Conservation (phyloP, 1,139 yeast genomes). For the Scheffersomyces titani region DNA sequence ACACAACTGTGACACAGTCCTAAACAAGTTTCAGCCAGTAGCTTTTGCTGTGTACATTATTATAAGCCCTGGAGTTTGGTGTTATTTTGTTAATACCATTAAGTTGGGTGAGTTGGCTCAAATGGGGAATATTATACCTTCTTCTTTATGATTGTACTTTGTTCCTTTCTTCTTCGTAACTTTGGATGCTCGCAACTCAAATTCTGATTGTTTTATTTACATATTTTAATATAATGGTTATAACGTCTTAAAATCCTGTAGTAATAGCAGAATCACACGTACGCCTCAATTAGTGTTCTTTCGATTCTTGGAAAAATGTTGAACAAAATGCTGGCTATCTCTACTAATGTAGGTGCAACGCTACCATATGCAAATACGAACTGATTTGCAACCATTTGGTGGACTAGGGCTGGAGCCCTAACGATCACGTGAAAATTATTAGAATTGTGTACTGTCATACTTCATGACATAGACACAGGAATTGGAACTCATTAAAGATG, state of each 20-base stretch:
- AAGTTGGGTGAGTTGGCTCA: background rate
- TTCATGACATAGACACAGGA: background rate
- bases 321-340: background rate
- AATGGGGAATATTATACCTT: background rate
- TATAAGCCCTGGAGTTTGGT: slow-evolving; percentile 1
- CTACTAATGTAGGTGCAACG: background rate
- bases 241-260: background rate
- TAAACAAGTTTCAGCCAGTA: background rate
- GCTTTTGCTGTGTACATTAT: background rate
- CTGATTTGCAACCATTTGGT: background rate
- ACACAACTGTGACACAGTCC: slow-evolving; percentile 35
- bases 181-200: background rate
- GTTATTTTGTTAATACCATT: slow-evolving; percentile 2
- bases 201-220: background rate
- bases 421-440: slow-evolving; percentile 4
- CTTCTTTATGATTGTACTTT: background rate
- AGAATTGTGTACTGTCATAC: background rate
- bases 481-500: background rate
- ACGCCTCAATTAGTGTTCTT: background rate
- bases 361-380: background rate
- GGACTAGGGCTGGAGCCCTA: slow-evolving; percentile 9
- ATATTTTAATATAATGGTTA: background rate
- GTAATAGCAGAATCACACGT: background rate
- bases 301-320: background rate
- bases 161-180: background rate